Percentiles rank a stretch among this genome's conserved stretches.
phyloP scores from a whole-genome alignment of 2,329 filamentous ascomycete genomes.

The Botrytis cinerea region DNA sequence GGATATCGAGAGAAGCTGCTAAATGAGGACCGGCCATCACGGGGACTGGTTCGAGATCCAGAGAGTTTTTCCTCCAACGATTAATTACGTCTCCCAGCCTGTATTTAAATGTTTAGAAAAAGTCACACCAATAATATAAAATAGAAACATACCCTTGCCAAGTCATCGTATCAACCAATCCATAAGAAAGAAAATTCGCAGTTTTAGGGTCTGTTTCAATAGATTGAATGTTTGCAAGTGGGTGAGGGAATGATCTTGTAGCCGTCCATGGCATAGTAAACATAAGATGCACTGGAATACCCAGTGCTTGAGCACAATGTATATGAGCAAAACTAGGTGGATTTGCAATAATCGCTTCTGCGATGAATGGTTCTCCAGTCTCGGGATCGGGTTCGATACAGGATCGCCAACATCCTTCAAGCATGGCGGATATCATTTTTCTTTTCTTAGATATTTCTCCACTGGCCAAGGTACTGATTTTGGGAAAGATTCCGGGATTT shows the following conservation, averaged over 20 bases:
- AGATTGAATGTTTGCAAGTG: slow-evolving; percentile 66
- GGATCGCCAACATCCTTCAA: slow-evolving; percentile 79
- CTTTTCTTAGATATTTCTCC: slow-evolving; percentile 74
- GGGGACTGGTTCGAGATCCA: slow-evolving; percentile 71
- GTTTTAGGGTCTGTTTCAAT: slow-evolving; percentile 69
- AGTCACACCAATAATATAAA: not conserved
- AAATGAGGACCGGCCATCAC: slow-evolving; percentile 75
- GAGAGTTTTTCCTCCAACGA: slow-evolving; percentile 65
- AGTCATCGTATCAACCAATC: slow-evolving; percentile 77
- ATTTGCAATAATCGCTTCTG: slow-evolving; percentile 78
- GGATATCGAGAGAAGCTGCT: slow-evolving; percentile 69
- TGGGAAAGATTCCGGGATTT: slow-evolving; percentile 79
- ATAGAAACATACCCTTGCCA: slow-evolving; percentile 62
- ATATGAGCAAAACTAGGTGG: slow-evolving; percentile 71
- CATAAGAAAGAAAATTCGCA: slow-evolving; percentile 77
- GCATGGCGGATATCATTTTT: slow-evolving; percentile 72
- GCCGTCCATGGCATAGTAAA: slow-evolving; percentile 67
- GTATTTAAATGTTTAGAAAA: slow-evolving; percentile 2
- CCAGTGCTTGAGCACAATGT: slow-evolving; percentile 13
- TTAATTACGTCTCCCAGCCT: slow-evolving; percentile 73
- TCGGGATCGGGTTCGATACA: slow-evolving; percentile 61
- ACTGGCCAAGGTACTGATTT: slow-evolving; percentile 69
- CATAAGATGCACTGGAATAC: slow-evolving; percentile 16
- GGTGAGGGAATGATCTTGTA: slow-evolving; percentile 73
- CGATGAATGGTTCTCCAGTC: slow-evolving; percentile 51